phyloP scores from a whole-genome alignment of 352 stramenopile genomes.

The Phytopythium cucurbitacearum region DNA sequence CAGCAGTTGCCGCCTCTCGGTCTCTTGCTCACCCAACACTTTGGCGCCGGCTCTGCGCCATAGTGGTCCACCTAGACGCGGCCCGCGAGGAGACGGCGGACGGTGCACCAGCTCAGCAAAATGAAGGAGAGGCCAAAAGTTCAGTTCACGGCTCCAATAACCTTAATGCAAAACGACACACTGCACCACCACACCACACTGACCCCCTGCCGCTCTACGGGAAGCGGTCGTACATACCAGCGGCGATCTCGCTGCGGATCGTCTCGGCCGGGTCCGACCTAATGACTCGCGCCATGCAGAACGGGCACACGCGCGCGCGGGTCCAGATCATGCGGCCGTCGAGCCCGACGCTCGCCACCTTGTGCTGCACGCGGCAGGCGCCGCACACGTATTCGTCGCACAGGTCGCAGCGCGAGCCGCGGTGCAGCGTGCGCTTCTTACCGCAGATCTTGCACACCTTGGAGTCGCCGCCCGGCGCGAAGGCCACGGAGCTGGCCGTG shows the following conservation, averaged over 20 bases:
- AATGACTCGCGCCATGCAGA: conserved; percentile 20
- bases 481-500: neutral
- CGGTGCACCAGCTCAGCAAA: no score
- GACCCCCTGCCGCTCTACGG: neutral
- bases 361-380: conserved; percentile 24
- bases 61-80: no score
- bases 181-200: neutral
- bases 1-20: no score
- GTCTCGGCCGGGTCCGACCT: conserved; percentile 14
- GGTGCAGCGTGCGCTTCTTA: conserved; percentile 18
- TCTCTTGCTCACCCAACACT: no score
- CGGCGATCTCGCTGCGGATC: conserved; percentile 20
- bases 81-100: no score
- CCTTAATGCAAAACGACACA: neutral
- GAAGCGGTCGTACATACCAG: conserved; percentile 19
- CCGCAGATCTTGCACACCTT: conserved; percentile 25
- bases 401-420: conserved; percentile 15
- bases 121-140: no score
- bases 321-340: conserved; percentile 26
- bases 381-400: conserved; percentile 25
- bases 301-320: conserved; percentile 17
- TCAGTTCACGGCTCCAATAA: no score
- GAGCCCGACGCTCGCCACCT: conserved; percentile 19
- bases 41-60: no score
- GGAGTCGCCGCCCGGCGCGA: conserved; percentile 2